These are phyloP conservation scores for Salicornia ramosissima DNA, from an alignment of 148 eudicot genomes.

Conservation along the genomic window DNA sequence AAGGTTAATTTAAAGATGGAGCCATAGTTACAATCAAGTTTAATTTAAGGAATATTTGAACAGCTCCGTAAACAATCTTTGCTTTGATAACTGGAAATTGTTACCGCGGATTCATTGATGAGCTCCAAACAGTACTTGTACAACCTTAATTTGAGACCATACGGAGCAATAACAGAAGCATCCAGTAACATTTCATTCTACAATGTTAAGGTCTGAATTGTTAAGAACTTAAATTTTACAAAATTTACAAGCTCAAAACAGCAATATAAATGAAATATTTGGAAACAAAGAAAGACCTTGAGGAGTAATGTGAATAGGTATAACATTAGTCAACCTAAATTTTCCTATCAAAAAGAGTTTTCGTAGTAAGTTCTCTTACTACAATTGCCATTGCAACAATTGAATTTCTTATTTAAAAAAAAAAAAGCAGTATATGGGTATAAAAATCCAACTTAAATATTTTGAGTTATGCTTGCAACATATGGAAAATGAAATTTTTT, in stretches of 20 bases:
- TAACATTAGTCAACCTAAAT: not conserved
- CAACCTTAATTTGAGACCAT: constrained; percentile 55
- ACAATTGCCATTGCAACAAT: no score
- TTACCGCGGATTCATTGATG: constrained; percentile 52
- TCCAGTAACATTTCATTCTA: constrained; percentile 42
- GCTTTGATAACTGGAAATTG: constrained; percentile 64
- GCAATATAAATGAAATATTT: not conserved
- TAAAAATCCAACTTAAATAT: no score
- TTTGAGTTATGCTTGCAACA: no score
- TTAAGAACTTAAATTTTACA: not conserved
- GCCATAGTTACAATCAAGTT: not conserved
- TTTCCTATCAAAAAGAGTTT: not conserved
- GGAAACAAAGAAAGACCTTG: no score
- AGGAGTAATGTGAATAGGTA: not conserved
- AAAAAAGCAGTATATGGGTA: no score
- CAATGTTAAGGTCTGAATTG: constrained; percentile 10
- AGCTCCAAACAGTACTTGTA: constrained; percentile 71
- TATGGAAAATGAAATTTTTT: no score
- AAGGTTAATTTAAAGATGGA: no score
- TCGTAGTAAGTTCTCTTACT: not conserved
- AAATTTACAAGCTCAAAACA: constrained; percentile 5
- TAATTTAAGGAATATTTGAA: constrained; percentile 46
- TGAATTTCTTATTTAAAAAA: no score
- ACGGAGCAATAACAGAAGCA: constrained; percentile 23
- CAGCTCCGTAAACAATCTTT: constrained; percentile 63